These are phyloP conservation scores for Pulveroboletus ridleyi DNA, from an alignment of 1,284 basidiomycete species.

Conservation along the genomic window DNA sequence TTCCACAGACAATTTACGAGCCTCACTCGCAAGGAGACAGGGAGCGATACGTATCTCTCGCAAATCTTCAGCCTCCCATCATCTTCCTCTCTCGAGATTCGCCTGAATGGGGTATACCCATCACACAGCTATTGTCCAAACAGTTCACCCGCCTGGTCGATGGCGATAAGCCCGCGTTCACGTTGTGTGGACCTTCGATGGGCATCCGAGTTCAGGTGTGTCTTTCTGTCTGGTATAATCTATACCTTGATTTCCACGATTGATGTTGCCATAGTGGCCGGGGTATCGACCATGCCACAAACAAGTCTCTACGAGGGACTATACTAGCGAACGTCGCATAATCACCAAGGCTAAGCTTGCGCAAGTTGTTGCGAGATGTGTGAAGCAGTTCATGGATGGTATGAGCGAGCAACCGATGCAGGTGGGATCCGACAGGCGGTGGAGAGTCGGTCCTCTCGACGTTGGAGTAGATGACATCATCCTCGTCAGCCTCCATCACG, in stretches of 20 bases:
- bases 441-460: conserved; percentile 56
- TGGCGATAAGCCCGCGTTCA: conserved; percentile 66
- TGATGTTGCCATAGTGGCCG: conserved; percentile 57
- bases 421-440: conserved; percentile 32
- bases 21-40: conserved; percentile 73
- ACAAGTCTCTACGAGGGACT: conserved; percentile 75
- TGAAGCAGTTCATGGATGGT: conserved; percentile 28
- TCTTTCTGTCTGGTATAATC: conserved; percentile 33
- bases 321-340: conserved; percentile 65
- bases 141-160: conserved; percentile 45
- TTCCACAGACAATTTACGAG: conserved; percentile 71
- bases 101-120: conserved; percentile 58
- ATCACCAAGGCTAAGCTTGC: conserved; percentile 66
- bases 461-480: conserved; percentile 67
- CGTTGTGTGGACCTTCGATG: conserved; percentile 69
- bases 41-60: conserved; percentile 72
- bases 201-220: conserved; percentile 58
- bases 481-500: conserved; percentile 75
- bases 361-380: conserved; percentile 64
- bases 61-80: conserved; percentile 62
- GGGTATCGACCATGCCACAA: conserved; percentile 71
- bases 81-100: conserved; percentile 59
- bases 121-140: conserved; percentile 52
- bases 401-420: conserved; percentile 17
- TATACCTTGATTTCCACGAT: conserved; percentile 39